phyloP scores from a whole-genome alignment of 352 stramenopile genomes.

The Globisporangium nagaii region DNA sequence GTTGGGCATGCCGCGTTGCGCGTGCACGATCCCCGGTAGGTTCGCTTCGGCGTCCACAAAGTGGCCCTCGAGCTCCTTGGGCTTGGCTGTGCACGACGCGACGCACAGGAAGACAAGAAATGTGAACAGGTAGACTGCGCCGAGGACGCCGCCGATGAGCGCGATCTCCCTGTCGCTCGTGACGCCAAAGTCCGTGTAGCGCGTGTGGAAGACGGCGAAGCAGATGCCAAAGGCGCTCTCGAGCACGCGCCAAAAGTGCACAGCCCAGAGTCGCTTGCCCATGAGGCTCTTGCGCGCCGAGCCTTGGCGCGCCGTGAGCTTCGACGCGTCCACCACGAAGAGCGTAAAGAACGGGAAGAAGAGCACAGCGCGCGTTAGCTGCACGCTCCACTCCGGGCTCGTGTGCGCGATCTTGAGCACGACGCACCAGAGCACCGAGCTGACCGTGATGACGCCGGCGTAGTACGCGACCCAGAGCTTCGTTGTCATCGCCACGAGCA shows the following conservation, averaged over 20 bases:
- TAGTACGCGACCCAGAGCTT: constrained; percentile 35
- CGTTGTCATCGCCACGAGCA: constrained; percentile 65
- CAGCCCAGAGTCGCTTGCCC: constrained; percentile 23
- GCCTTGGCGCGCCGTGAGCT: constrained; percentile 26
- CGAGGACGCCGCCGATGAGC: constrained; percentile 30
- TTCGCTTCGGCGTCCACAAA: constrained; percentile 11
- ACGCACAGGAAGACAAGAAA: constrained; percentile 24
- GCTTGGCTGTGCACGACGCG: constrained; percentile 7
- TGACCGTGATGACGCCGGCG: constrained; percentile 22
- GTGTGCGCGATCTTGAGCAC: constrained; percentile 37
- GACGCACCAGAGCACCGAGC: constrained; percentile 27
- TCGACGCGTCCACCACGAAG: constrained; percentile 50
- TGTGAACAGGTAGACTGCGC: constrained; percentile 25
- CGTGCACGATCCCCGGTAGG: constrained; percentile 1
- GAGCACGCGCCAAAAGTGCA: constrained; percentile 51
- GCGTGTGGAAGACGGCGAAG: constrained; percentile 28
- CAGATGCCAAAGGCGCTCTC: constrained; percentile 45
- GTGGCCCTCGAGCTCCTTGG: not conserved
- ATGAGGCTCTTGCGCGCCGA: constrained; percentile 27
- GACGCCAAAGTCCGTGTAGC: constrained; percentile 60
- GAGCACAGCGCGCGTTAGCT: constrained; percentile 39
- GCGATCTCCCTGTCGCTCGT: constrained; percentile 31
- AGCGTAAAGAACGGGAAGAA: constrained; percentile 70
- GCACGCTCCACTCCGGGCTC: constrained; percentile 18
- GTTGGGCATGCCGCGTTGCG: not conserved